phyloP scores from a whole-genome alignment of 2,329 filamentous ascomycete genomes.

The Teratosphaeria viscida region DNA sequence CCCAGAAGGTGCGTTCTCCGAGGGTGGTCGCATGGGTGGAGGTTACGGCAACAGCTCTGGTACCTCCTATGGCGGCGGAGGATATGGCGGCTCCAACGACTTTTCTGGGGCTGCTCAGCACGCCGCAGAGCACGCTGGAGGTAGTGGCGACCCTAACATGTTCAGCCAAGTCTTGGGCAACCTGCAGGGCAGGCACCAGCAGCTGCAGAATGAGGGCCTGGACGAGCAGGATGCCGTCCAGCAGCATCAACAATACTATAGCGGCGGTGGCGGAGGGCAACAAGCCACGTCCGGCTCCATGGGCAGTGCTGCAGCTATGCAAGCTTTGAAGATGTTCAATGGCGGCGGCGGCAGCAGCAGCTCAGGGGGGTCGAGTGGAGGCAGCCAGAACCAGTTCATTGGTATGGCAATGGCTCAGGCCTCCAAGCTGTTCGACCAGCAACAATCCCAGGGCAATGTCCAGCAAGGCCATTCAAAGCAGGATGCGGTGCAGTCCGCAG shows the following conservation, averaged over 20 bases:
- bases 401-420: constrained; percentile 83
- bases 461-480: constrained; percentile 60
- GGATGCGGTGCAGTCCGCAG: constrained; percentile 65
- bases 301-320: constrained; percentile 67
- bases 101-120: constrained; percentile 45
- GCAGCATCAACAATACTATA: constrained; percentile 68
- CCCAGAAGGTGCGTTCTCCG: constrained; percentile 19
- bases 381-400: constrained; percentile 67
- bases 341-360: constrained; percentile 22
- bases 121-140: constrained; percentile 44
- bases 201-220: constrained; percentile 41
- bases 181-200: constrained; percentile 44
- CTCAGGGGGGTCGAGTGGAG: constrained; percentile 24
- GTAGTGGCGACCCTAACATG: constrained; percentile 39
- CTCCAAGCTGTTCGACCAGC: constrained; percentile 60
- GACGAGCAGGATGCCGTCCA: constrained; percentile 58
- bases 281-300: constrained; percentile 35
- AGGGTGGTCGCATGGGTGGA: constrained; percentile 16
- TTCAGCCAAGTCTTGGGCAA: constrained; percentile 49
- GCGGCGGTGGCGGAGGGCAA: constrained; percentile 36
- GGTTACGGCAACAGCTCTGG: constrained; percentile 30
- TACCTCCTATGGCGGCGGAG: constrained; percentile 31
- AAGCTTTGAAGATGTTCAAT: constrained; percentile 68
- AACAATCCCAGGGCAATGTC: constrained; percentile 44
- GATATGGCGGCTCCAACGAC: constrained; percentile 36